Conservation (phyloP, 176 grass and related monocot genomes). For the Otatea glauca region DNA sequence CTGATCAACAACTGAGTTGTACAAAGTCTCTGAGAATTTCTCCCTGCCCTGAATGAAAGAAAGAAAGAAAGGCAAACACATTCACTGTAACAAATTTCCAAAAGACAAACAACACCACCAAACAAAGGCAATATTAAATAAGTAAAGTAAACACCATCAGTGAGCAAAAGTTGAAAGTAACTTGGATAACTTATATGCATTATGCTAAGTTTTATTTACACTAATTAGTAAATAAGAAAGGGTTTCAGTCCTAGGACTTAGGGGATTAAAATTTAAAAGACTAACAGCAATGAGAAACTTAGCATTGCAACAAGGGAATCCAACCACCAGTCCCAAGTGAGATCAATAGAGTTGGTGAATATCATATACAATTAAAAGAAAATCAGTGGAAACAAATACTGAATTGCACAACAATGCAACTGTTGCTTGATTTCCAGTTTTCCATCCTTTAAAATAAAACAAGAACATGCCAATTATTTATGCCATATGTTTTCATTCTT, state of each 20-base stretch:
- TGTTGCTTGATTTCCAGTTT: neutral
- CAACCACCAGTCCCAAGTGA: neutral
- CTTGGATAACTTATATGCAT: constrained; percentile 20
- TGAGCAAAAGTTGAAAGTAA: constrained; percentile 4
- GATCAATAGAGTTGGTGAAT: neutral
- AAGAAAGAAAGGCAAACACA: neutral
- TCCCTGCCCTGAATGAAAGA: constrained; percentile 64
- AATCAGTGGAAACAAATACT: neutral
- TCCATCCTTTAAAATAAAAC: constrained; percentile 8
- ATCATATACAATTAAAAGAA: neutral
- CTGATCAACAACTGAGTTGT: constrained; percentile 70
- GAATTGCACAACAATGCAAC: neutral
- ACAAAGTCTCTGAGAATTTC: constrained; percentile 61
- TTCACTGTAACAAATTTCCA: neutral
- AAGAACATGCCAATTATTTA: neutral
- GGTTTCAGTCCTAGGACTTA: neutral
- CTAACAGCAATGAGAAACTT: constrained; percentile 10
- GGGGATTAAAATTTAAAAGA: constrained; percentile 4
- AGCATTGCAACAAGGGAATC: neutral
- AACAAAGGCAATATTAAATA: neutral
- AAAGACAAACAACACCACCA: constrained; percentile 9
- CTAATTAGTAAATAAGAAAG: constrained; percentile 11
- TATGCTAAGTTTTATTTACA: constrained; percentile 6
- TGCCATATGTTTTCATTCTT: neutral
- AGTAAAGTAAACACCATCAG: constrained; percentile 19